Percentiles rank a stretch among this genome's conserved stretches.
These are phyloP conservation scores for Naumovozyma castellii DNA, from an alignment of 805 yeast genomes.

Conservation along the genomic window DNA sequence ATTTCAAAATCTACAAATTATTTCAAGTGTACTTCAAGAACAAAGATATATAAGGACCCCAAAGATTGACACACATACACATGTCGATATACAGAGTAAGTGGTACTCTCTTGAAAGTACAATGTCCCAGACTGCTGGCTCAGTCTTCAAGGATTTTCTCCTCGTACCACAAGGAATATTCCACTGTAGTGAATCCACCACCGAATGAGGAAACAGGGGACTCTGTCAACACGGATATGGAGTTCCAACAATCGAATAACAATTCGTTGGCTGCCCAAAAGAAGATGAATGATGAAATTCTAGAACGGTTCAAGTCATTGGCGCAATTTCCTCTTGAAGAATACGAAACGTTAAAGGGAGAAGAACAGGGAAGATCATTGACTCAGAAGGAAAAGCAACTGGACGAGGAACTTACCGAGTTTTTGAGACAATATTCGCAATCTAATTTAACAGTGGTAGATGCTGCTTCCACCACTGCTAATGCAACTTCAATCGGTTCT, in stretches of 20 bases:
- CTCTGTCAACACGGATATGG: neutral
- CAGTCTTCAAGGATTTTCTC: neutral
- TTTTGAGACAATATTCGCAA: constrained; percentile 22
- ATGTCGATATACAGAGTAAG: neutral
- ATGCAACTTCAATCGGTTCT: neutral
- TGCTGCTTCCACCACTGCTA: neutral
- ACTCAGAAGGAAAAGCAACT: constrained; percentile 22
- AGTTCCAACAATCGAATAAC: no score
- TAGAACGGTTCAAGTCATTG: constrained; percentile 11
- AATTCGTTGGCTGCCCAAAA: constrained; percentile 16
- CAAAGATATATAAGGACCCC: no score
- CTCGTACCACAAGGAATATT: neutral
- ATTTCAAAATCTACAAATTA: no score
- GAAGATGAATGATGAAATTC: constrained; percentile 20
- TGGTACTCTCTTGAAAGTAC: neutral
- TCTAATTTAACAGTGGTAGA: constrained; percentile 10
- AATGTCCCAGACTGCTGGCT: neutral
- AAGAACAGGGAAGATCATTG: constrained; percentile 5
- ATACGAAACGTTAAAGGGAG: constrained; percentile 4
- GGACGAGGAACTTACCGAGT: constrained; percentile 24
- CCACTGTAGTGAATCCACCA: neutral
- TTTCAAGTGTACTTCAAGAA: no score
- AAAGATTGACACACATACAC: no score
- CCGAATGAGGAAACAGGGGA: neutral
- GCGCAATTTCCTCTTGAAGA: constrained; percentile 14